Evolutionary conservation across 1,284 basidiomycete species (phyloP), one percentile per base, ranked within the genome.

Genomic region (Leucoagaricus sp.): DNA sequence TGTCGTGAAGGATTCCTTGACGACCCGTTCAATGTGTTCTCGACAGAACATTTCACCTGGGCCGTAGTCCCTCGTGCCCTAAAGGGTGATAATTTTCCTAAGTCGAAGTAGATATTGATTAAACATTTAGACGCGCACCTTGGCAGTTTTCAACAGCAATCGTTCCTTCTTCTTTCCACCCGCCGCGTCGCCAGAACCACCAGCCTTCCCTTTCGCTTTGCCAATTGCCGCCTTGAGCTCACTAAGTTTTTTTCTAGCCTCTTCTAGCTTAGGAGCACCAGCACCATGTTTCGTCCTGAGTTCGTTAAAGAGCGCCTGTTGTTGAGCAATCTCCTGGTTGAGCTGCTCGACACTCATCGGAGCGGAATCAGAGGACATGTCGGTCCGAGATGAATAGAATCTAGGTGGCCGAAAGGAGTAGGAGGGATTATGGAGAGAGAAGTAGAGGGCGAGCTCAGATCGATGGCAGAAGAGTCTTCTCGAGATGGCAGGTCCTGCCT

Each of bases 31-130:
- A 68, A 99, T 91, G 72, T 92, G 86, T 66, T 93, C 89, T 58
- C 96, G 87, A 63, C 97, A 87, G 68, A 91, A 87, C 84, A 97
- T 97, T 68, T 97, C 94, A n/a, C 85, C 83, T 4, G 96, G 94
- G 57, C 93, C 91, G 78, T 95, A 98, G 74, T 99, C 96, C 57
- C 94, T 85, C 12, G 97, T 99, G 36, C 97, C 96, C 90, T 98
- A 34, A 36, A 29, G 5, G 31, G 44, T 45, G 58, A 60, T 59
- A 49, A 55, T 28, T 61, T 60, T 40, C 13, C 10, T 38, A 21
- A 23, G 28, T 26, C 6, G 9, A 13, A 8, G 33, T 28, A 17
- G n/a, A n/a, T n/a, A n/a, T n/a, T n/a, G n/a, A n/a, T n/a, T n/a
- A n/a, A n/a, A n/a, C n/a, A n/a, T n/a, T n/a, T n/a, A n/a, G n/a